phyloP scores from a whole-genome alignment of 2,329 filamentous ascomycete genomes.

The Epichloe amarillans region DNA sequence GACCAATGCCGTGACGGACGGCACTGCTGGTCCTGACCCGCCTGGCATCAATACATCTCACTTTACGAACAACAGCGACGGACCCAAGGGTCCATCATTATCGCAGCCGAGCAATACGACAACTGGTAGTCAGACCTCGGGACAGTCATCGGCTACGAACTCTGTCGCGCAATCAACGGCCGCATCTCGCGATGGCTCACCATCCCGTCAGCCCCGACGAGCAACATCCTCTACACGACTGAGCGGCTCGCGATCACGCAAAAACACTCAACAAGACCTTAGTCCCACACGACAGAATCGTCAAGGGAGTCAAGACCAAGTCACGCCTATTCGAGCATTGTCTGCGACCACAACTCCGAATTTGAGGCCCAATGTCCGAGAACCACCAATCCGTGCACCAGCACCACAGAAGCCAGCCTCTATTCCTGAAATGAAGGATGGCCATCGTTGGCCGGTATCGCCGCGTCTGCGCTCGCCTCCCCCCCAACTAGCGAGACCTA shows the following conservation, averaged over 20 bases:
- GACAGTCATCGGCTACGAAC: constrained; percentile 23
- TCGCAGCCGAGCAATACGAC: constrained; percentile 8
- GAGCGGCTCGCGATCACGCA: constrained; percentile 41
- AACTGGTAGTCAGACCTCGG: constrained; percentile 19
- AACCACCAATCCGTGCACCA: constrained; percentile 47
- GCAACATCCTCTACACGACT: constrained; percentile 22
- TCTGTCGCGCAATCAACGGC: constrained; percentile 24
- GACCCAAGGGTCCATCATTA: constrained; percentile 1
- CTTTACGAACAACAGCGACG: neutral
- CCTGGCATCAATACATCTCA: constrained; percentile 5
- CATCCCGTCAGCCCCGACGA: constrained; percentile 26
- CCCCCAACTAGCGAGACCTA: constrained; percentile 34
- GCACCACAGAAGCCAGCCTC: constrained; percentile 49
- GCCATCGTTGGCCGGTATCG: constrained; percentile 63
- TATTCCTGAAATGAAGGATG: constrained; percentile 37
- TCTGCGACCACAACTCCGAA: constrained; percentile 55
- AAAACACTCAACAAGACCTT: constrained; percentile 50
- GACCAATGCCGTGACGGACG: constrained; percentile 13
- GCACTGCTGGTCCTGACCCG: constrained; percentile 8
- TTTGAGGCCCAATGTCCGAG: constrained; percentile 46
- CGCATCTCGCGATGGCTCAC: constrained; percentile 34
- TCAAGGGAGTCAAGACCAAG: constrained; percentile 43
- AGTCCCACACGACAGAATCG: constrained; percentile 44
- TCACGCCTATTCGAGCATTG: constrained; percentile 52
- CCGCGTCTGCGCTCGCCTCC: constrained; percentile 68